Conservation (phyloP, 2,329 filamentous ascomycete species). For the Laburnicola sp. region DNA sequence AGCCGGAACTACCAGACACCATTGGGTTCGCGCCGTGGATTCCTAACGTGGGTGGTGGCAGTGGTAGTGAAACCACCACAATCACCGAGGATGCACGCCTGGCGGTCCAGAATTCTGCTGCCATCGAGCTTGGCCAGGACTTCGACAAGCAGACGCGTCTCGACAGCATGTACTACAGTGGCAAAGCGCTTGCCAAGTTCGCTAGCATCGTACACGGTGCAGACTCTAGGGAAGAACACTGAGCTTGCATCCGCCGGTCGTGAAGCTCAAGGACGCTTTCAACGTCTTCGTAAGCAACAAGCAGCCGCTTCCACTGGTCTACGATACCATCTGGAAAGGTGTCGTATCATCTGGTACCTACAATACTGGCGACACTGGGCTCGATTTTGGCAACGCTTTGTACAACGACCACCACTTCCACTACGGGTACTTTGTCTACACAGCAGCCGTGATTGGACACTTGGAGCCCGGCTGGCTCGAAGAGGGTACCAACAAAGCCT, state of each 20-base stretch:
- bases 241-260: constrained; percentile 55
- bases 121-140: constrained; percentile 74
- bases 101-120: constrained; percentile 64
- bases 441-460: constrained; percentile 81
- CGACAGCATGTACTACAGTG: constrained; percentile 93
- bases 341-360: constrained; percentile 76
- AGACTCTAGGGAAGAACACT: constrained; percentile 64
- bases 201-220: constrained; percentile 50
- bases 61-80: constrained; percentile 33
- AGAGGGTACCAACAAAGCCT: constrained; percentile 68
- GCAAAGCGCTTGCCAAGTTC: constrained; percentile 55
- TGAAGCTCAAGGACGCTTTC: constrained; percentile 56
- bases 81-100: constrained; percentile 57
- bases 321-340: constrained; percentile 72
- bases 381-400: constrained; percentile 88
- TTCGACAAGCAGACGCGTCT: constrained; percentile 73
- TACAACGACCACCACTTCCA: constrained; percentile 75
- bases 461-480: constrained; percentile 76
- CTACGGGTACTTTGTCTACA: constrained; percentile 84
- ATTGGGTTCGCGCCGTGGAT: constrained; percentile 85
- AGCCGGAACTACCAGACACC: constrained; percentile 66
- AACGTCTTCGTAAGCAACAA: constrained; percentile 53
- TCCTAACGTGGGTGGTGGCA: constrained; percentile 48
- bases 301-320: constrained; percentile 58
- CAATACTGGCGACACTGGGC: constrained; percentile 58